These are phyloP conservation scores for Talaromyces nanjingensis DNA, from an alignment of 495 filamentous ascomycete genomes.

Conservation along the genomic window DNA sequence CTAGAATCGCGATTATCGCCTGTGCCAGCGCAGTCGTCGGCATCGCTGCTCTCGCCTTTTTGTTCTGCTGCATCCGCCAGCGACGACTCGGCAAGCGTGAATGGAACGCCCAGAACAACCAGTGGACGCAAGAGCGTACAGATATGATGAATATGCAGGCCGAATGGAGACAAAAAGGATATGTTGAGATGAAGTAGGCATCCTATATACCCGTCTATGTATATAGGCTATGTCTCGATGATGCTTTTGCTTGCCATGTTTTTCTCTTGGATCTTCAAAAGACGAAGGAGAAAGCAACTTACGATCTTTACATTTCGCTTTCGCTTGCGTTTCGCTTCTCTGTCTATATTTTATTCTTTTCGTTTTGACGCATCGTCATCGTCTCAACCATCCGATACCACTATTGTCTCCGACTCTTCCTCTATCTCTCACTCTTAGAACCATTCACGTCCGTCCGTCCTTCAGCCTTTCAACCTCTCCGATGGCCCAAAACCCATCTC, in stretches of 20 bases:
- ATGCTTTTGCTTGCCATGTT: background rate
- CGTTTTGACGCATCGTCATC: background rate
- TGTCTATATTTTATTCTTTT: background rate
- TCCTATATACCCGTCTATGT: background rate
- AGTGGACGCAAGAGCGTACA: conserved; percentile 50
- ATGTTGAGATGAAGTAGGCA: conserved; percentile 15
- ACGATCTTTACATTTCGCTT: background rate
- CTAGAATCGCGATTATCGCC: conserved; percentile 54
- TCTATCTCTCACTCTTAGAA: background rate
- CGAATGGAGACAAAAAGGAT: conserved; percentile 32
- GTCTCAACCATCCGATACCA: background rate
- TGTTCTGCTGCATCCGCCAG: conserved; percentile 60
- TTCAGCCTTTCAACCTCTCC: background rate
- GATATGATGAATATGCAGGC: conserved; percentile 54
- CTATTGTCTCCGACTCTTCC: background rate
- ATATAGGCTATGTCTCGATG: background rate
- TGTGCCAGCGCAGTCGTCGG: conserved; percentile 43
- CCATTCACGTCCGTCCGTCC: background rate
- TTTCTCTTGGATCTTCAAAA: background rate
- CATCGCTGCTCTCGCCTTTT: conserved; percentile 37
- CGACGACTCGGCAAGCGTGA: conserved; percentile 59
- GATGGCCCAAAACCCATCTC: background rate
- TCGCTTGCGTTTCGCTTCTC: background rate
- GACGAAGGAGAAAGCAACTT: background rate
- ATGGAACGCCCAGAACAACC: conserved; percentile 47